Conservation (phyloP, 495 filamentous ascomycete genomes). For the Daldinia childiae region DNA sequence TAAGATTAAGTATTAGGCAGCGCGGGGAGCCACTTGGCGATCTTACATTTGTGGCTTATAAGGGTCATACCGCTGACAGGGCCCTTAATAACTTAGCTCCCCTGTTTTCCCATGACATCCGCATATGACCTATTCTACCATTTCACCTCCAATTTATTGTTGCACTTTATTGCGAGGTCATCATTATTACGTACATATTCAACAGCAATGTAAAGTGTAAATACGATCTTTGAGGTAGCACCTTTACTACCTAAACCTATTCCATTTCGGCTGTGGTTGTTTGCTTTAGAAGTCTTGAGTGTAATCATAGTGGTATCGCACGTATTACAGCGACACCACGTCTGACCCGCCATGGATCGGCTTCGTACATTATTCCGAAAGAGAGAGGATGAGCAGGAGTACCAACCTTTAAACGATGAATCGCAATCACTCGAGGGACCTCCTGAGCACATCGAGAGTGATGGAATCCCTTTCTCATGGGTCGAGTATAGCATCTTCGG, state of each 20-base stretch:
- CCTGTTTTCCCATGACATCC: conserved; percentile 31
- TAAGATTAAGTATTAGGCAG: not conserved
- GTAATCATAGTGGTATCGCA: conserved; percentile 9
- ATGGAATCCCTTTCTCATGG: conserved; percentile 70
- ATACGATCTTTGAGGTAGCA: conserved; percentile 20
- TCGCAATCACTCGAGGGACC: conserved; percentile 43
- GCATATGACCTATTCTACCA: conserved; percentile 23
- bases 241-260: conserved; percentile 19
- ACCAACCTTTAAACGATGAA: conserved; percentile 66
- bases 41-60: conserved; percentile 33
- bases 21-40: conserved; percentile 23
- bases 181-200: conserved; percentile 12
- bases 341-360: conserved; percentile 54
- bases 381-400: conserved; percentile 58
- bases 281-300: conserved; percentile 5
- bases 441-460: conserved; percentile 26
- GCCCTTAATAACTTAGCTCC: not conserved
- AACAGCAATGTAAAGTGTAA: conserved; percentile 27
- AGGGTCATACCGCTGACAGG: conserved; percentile 13
- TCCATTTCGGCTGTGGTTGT: conserved; percentile 5
- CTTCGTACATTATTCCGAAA: conserved; percentile 57
- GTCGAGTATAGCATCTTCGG: conserved; percentile 86
- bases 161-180: conserved; percentile 1
- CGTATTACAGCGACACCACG: not conserved
- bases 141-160: conserved; percentile 9